A percentile compares a stretch with the other conserved stretches of the same genome.
phyloP scores from a whole-genome alignment of 176 grass and related monocot genomes.

The Avena atlantica region DNA sequence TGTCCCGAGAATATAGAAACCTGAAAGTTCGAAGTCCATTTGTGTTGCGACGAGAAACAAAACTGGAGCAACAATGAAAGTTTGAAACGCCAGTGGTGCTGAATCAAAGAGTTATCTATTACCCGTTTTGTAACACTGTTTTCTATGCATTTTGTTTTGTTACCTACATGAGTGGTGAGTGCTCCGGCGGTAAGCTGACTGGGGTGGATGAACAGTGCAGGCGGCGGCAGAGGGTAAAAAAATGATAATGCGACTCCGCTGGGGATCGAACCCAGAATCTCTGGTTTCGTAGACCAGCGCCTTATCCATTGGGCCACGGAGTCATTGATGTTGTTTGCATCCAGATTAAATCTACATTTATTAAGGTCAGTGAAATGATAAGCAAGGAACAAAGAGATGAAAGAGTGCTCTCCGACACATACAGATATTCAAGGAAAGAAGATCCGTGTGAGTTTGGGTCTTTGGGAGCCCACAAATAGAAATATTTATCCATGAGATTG shows the following conservation, averaged over 20 bases:
- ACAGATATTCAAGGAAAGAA: not conserved
- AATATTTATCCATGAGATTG: not conserved
- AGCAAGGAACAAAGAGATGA: not conserved
- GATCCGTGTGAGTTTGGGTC: not conserved
- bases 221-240: too few relatives aligned
- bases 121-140: too few relatives aligned
- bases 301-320: conserved; percentile 86
- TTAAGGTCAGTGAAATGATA: fast-evolving
- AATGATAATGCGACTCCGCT: conserved; percentile 54
- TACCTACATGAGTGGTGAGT: too few relatives aligned
- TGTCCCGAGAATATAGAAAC: not conserved
- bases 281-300: conserved; percentile 99
- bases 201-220: too few relatives aligned
- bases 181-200: too few relatives aligned
- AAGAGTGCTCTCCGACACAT: not conserved
- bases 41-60: not conserved
- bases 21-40: not conserved
- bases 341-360: fast-evolving
- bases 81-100: too few relatives aligned
- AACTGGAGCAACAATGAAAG: not conserved
- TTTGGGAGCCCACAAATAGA: not conserved
- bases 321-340: not conserved
- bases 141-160: too few relatives aligned
- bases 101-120: too few relatives aligned
- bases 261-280: conserved; percentile 99